Conservation (phyloP, 192 early-diverging fungal species). For the Phlyctochytrium arcticum region DNA sequence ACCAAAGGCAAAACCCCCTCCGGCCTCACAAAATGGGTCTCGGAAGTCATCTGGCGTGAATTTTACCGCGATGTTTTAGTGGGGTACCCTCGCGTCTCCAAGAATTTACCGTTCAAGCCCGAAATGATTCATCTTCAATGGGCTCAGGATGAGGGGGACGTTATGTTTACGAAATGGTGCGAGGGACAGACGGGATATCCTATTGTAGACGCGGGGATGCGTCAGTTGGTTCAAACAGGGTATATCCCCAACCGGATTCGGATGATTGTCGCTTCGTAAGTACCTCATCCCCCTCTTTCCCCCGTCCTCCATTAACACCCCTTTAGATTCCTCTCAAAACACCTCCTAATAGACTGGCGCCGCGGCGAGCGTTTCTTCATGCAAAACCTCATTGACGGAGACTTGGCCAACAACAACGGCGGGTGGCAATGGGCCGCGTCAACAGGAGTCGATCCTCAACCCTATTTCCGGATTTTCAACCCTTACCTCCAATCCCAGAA, state of each 20-base stretch:
- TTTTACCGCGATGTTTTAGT: slow-evolving; percentile 61
- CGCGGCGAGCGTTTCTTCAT: slow-evolving; percentile 69
- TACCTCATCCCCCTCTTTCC: too few relatives aligned
- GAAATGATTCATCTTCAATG: slow-evolving; percentile 50
- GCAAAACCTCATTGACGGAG: slow-evolving; percentile 62
- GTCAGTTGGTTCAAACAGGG: slow-evolving; percentile 53
- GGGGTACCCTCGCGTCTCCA: slow-evolving; percentile 55
- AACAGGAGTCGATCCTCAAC: slow-evolving; percentile 66
- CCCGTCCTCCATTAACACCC: too few relatives aligned
- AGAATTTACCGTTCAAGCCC: slow-evolving; percentile 51
- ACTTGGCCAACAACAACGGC: slow-evolving; percentile 67
- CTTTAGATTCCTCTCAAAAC: slow-evolving; percentile 43
- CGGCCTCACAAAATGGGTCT: slow-evolving; percentile 55
- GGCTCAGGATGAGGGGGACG: slow-evolving; percentile 39
- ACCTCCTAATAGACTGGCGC: slow-evolving; percentile 59
- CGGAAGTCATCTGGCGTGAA: slow-evolving; percentile 61
- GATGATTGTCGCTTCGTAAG: slow-evolving; percentile 54
- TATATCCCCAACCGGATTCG: slow-evolving; percentile 64
- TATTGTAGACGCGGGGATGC: slow-evolving; percentile 66
- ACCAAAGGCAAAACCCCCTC: too few relatives aligned
- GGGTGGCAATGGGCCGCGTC: slow-evolving; percentile 62
- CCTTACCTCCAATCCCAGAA: slow-evolving; percentile 45
- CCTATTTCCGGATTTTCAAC: slow-evolving; percentile 68
- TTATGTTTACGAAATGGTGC: slow-evolving; percentile 58
- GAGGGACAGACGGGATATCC: slow-evolving; percentile 64